Evolutionary conservation across 306 rosid species (phyloP), one percentile per base, ranked within the genome.

Genomic region (Hylodesmum podocarpum): DNA sequence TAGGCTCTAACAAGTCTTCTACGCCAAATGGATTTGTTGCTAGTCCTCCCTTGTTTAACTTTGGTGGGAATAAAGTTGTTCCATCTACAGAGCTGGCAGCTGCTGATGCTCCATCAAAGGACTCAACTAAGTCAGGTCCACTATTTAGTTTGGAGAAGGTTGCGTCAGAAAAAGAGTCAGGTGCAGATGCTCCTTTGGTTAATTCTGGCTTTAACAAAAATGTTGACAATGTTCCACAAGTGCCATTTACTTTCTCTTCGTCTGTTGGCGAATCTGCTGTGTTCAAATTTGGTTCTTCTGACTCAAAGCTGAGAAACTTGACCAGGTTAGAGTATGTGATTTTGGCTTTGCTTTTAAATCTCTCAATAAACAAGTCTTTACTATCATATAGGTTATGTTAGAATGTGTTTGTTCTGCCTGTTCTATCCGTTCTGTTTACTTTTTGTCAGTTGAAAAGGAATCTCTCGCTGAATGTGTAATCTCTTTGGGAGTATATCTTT

Each of bases 261-360:
- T 57, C 77, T 2, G 84, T 63, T 53, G 76, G 69, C 25, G 89
- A 85, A 47, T 76, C 83, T 55, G 37, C 58, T 14, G 69, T 70
- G 41, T 12, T 57, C 54, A 80, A 75, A 79, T 77, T 75, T 51
- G 90, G 63, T 70, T 34, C 81, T 78, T 81, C 82, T 33, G 81
- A 75, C 71, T 31, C 84, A 50, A 88, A 80, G 37, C 82, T 63
- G 15, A 84, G 54, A 69, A 80, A 22, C 80, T 78, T 81, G 33
- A 66, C 47, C 90, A 89, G 90, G 98, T 93, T 16, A 70, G 87
- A 66, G 4, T 77, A 11, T 39, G 65, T 21, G 6, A 50, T 67
- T 76, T 39, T 66, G 50, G 58, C 43, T 49, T 49, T 44, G 53
- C 61, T 40, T 36, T 46, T 27, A 27, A 50, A 21, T 53, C 3